Evolutionary conservation across 192 early-diverging fungal species (phyloP).

Genomic region (Jimgerdemannia flammicorona): DNA sequence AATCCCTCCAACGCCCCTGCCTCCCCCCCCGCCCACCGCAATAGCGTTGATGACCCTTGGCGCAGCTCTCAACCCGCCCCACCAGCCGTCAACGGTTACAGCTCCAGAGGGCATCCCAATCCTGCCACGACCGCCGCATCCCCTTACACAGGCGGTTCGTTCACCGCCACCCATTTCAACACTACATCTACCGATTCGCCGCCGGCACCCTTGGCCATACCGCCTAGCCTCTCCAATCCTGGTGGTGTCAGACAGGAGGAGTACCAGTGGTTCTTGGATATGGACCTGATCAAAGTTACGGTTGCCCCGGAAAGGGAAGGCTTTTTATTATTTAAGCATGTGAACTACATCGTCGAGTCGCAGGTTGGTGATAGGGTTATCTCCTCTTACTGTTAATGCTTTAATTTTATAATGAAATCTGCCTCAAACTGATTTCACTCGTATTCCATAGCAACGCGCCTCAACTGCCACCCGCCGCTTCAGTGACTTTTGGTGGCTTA

Average conservation of each 20-base stretch:
- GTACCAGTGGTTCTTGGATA: constrained; percentile 51
- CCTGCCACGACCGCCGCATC: neutral
- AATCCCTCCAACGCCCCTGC: constrained; percentile 10
- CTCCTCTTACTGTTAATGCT: no score
- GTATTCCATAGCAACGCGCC: constrained; percentile 26
- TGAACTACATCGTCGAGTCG: constrained; percentile 81
- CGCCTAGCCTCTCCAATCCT: neutral
- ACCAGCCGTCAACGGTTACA: neutral
- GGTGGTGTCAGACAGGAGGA: constrained; percentile 21
- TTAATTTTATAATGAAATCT: no score
- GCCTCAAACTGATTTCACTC: no score
- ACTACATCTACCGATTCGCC: neutral
- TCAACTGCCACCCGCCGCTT: constrained; percentile 75
- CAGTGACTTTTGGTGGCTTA: constrained; percentile 90
- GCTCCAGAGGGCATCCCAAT: neutral
- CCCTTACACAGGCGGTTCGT: neutral
- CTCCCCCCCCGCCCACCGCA: constrained; percentile 1
- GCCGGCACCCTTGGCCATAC: constrained; percentile 1
- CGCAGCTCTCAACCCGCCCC: constrained; percentile 4
- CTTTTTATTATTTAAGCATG: constrained; percentile 67
- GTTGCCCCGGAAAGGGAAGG: constrained; percentile 50
- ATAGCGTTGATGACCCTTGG: constrained; percentile 13
- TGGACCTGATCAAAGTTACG: constrained; percentile 50
- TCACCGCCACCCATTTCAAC: neutral
- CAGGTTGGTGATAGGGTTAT: constrained; percentile 2